Evolutionary conservation across 148 eudicot genomes (phyloP).

Genomic region (Pouteria glomerata): DNA sequence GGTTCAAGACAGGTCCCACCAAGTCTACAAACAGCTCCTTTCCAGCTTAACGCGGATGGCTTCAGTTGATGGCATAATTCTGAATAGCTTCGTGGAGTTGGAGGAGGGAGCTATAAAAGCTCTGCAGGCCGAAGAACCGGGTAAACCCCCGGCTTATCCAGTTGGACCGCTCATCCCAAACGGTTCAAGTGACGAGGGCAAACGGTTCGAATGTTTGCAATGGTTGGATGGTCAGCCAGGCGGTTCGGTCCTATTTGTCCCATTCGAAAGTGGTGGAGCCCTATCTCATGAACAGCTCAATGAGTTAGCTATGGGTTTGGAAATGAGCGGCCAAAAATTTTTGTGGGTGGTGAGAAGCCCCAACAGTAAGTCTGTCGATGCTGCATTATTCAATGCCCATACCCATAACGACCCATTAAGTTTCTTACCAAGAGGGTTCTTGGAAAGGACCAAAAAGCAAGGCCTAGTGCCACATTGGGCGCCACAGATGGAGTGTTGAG

Average conservation of each 20-base stretch:
- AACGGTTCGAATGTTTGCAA: conserved; percentile 10
- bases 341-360: conserved; percentile 42
- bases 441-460: conserved; percentile 22
- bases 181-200: background rate
- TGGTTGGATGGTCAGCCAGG: conserved; percentile 38
- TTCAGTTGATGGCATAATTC: conserved; percentile 29
- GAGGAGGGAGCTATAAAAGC: conserved; percentile 21
- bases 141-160: conserved; percentile 24
- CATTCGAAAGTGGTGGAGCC: conserved; percentile 47
- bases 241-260: conserved; percentile 34
- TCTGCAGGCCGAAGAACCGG: conserved; percentile 1
- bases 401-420: conserved; percentile 18
- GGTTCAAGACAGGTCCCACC: conserved; percentile 23
- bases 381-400: conserved; percentile 15
- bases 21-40: conserved; percentile 13
- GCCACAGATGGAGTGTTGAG: too few species aligned
- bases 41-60: conserved; percentile 11
- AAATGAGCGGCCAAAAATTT: conserved; percentile 30
- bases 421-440: conserved; percentile 32
- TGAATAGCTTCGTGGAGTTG: conserved; percentile 28
- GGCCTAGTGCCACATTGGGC: conserved; percentile 39
- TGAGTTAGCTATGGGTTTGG: conserved; percentile 41
- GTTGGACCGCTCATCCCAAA: conserved; percentile 29
- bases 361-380: conserved; percentile 17
- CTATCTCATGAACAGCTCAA: conserved; percentile 25